These are phyloP conservation scores for Xylaria telfairii DNA, from an alignment of 495 filamentous ascomycete species.

Conservation along the genomic window DNA sequence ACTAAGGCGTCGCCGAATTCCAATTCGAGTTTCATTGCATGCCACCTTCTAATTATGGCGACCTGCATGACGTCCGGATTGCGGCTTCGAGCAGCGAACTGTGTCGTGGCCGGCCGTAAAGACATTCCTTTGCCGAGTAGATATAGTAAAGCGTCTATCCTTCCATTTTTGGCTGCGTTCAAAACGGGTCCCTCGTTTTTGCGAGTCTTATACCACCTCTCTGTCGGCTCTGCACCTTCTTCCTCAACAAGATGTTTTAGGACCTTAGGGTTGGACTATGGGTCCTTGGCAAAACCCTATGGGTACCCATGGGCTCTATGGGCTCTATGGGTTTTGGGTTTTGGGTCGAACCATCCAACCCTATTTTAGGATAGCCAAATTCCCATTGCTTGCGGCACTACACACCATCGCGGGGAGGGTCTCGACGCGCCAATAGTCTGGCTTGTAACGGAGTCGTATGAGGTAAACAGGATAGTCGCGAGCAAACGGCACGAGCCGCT, in stretches of 20 bases:
- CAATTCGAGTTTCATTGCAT: neutral
- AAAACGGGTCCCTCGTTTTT: neutral
- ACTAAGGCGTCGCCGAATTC: slow-evolving; percentile 1
- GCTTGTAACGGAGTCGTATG: neutral
- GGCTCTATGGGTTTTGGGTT: too few species aligned
- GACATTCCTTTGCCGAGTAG: slow-evolving; percentile 4
- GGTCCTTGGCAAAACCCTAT: too few species aligned
- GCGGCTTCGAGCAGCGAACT: slow-evolving; percentile 1
- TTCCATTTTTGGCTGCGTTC: neutral
- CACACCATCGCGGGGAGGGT: neutral
- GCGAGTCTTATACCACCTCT: neutral
- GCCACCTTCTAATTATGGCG: neutral
- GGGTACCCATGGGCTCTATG: too few species aligned
- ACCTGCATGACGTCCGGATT: slow-evolving; percentile 10
- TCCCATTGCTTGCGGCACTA: slow-evolving; percentile 1
- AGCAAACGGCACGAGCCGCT: slow-evolving; percentile 11
- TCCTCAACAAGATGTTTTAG: slow-evolving; percentile 13
- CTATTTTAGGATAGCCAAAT: neutral
- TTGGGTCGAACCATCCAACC: too few species aligned
- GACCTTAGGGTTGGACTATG: too few species aligned
- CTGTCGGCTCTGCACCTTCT: neutral
- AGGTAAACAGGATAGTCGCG: neutral
- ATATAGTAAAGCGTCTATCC: slow-evolving; percentile 13
- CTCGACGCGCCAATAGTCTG: slow-evolving; percentile 9
- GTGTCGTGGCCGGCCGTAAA: neutral